These are phyloP conservation scores for Rhizomucor pusillus DNA, from an alignment of 371 early-diverging fungal genomes.

Conservation along the genomic window DNA sequence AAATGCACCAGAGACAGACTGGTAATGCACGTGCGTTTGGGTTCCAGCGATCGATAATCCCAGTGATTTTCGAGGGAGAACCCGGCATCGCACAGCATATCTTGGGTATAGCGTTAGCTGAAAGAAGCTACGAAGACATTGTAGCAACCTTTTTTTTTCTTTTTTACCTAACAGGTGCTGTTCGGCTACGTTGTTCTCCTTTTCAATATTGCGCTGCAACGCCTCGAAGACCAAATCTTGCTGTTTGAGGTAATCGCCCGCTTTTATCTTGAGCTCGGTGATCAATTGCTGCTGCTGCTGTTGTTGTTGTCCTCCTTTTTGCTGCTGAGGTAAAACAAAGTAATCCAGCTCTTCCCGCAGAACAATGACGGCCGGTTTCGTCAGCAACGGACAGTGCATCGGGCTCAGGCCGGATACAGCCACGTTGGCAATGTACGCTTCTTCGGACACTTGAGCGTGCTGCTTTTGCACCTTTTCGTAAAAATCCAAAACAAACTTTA, in stretches of 20 bases:
- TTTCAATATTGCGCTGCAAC: conserved; percentile 57
- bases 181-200: conserved; percentile 63
- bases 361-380: conserved; percentile 20
- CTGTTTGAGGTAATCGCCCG: conserved; percentile 52
- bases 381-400: conserved; percentile 13
- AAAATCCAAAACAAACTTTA: conserved; percentile 8
- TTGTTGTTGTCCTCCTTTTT: neutral
- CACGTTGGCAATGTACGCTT: conserved; percentile 12
- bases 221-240: conserved; percentile 64
- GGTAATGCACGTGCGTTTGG: conserved; percentile 55
- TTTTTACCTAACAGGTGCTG: conserved; percentile 63
- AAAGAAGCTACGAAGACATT: too few relatives aligned
- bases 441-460: conserved; percentile 7
- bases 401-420: conserved; percentile 9
- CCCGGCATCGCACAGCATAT: conserved; percentile 72
- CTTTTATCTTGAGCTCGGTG: conserved; percentile 48
- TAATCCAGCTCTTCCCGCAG: conserved; percentile 28
- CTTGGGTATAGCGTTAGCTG: too few relatives aligned
- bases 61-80: conserved; percentile 61
- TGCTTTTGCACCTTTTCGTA: conserved; percentile 1
- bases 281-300: neutral
- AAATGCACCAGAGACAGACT: conserved; percentile 63
- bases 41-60: conserved; percentile 69
- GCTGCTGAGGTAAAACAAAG: conserved; percentile 13
- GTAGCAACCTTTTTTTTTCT: too few relatives aligned